phyloP scores from a whole-genome alignment of 805 yeast species.

The Wickerhamiella slavikovae region DNA sequence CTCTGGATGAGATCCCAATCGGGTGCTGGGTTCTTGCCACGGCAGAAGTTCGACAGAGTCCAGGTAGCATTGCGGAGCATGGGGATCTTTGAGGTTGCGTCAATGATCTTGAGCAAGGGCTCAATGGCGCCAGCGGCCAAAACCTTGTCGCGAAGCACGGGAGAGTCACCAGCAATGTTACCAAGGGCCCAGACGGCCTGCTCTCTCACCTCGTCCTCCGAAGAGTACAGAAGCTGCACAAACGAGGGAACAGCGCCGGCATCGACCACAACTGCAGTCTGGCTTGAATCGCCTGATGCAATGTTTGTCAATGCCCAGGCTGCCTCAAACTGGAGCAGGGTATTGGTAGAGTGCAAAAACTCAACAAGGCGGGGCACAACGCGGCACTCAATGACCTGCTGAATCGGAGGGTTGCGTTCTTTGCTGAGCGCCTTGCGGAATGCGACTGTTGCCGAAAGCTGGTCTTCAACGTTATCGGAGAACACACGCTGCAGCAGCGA shows the following conservation, averaged over 20 bases:
- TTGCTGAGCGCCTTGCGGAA: conserved; percentile 85
- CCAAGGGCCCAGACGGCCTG: conserved; percentile 99
- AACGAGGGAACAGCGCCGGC: conserved; percentile 87
- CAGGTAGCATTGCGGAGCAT: conserved; percentile 92
- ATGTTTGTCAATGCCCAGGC: conserved; percentile 99
- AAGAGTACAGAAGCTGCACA: conserved; percentile 60
- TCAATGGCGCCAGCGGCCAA: conserved; percentile 70
- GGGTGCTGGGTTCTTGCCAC: conserved; percentile 93
- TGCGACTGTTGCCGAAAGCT: conserved; percentile 73
- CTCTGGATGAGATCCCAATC: conserved; percentile 75
- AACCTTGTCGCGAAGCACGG: conserved; percentile 76
- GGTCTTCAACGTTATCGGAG: conserved; percentile 56
- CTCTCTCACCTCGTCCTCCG: conserved; percentile 80
- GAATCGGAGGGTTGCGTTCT: conserved; percentile 93
- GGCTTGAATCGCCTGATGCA: conserved; percentile 82
- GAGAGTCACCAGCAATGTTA: conserved; percentile 95
- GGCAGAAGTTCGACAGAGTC: conserved; percentile 90
- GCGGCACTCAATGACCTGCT: conserved; percentile 77
- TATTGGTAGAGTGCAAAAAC: conserved; percentile 54
- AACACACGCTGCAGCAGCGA: conserved; percentile 62
- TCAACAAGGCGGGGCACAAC: conserved; percentile 81
- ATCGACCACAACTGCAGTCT: conserved; percentile 77
- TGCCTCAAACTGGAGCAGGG: conserved; percentile 85
- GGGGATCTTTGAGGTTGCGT: conserved; percentile 58
- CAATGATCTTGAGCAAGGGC: conserved; percentile 63